These are phyloP conservation scores for Hygrocybe coccinea DNA, from an alignment of 768 basidiomycete species.

Conservation along the genomic window DNA sequence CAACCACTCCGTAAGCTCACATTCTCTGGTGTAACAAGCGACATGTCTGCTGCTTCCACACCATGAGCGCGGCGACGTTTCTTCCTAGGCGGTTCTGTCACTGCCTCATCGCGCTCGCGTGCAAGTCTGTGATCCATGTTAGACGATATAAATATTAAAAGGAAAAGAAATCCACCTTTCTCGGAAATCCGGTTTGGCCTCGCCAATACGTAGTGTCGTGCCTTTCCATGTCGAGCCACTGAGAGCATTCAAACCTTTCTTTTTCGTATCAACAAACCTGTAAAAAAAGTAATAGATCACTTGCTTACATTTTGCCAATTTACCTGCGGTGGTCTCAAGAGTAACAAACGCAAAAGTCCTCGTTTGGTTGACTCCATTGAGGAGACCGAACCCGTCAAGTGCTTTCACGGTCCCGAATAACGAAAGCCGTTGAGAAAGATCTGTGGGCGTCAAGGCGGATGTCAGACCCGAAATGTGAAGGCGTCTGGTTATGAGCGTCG, in stretches of 20 bases:
- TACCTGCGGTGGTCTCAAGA: slow-evolving; percentile 54
- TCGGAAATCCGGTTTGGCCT: slow-evolving; percentile 71
- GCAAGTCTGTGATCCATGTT: slow-evolving; percentile 27
- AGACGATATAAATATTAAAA: neutral
- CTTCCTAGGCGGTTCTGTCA: slow-evolving; percentile 39
- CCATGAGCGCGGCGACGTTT: slow-evolving; percentile 38
- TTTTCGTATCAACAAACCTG: neutral
- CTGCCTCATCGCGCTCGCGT: slow-evolving; percentile 30
- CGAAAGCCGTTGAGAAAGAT: slow-evolving; percentile 54
- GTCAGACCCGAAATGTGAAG: slow-evolving; percentile 68
- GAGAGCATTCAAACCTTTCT: slow-evolving; percentile 62
- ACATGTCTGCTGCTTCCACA: slow-evolving; percentile 57
- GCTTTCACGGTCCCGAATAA: slow-evolving; percentile 65
- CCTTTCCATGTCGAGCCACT: slow-evolving; percentile 87
- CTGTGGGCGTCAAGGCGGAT: slow-evolving; percentile 51
- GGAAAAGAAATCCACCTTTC: slow-evolving; percentile 45
- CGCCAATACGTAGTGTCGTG: slow-evolving; percentile 74
- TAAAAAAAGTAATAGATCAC: neutral
- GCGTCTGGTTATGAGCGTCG: slow-evolving; percentile 46
- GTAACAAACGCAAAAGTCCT: slow-evolving; percentile 73
- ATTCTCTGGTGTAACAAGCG: slow-evolving; percentile 55
- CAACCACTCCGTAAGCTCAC: slow-evolving; percentile 53
- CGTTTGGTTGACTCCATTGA: slow-evolving; percentile 61
- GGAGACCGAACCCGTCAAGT: slow-evolving; percentile 63
- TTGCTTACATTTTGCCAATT: slow-evolving; percentile 60